Evolutionary conservation across 805 yeast species (phyloP).

Genomic region (Grigorovia humatica): DNA sequence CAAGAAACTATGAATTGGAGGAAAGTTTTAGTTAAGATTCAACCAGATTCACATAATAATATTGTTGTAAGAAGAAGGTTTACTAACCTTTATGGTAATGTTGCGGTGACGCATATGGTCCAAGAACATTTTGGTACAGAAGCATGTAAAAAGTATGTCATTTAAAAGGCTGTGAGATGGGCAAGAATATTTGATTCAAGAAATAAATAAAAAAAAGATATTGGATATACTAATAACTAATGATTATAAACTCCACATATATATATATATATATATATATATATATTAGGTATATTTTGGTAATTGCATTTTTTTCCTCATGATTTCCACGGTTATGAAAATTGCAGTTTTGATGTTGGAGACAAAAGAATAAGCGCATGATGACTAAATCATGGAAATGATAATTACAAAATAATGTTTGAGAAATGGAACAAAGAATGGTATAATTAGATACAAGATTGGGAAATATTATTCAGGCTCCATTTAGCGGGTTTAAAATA

Average conservation of each 20-base stretch:
- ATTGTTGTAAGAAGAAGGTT: constrained; percentile 77
- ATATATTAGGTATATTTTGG: no score
- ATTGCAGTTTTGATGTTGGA: no score
- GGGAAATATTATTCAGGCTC: neutral
- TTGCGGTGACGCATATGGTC: constrained; percentile 74
- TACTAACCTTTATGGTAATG: constrained; percentile 87
- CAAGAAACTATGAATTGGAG: constrained; percentile 80
- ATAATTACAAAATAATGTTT: no score
- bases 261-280: no score
- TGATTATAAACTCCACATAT: no score
- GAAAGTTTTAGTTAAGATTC: constrained; percentile 70
- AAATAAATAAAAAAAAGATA: neutral
- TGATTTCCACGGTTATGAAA: no score
- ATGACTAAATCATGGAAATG: no score
- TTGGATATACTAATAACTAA: neutral
- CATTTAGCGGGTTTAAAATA: constrained; percentile 12
- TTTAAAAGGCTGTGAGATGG: neutral
- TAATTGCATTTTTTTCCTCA: no score
- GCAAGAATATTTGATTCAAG: neutral
- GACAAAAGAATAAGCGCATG: no score
- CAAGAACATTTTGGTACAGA: constrained; percentile 34
- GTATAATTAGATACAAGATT: no score
- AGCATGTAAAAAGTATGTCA: constrained; percentile 8
- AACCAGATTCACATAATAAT: constrained; percentile 91
- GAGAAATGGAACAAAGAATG: no score